Conservation (phyloP, 202 grass and related monocot genomes). For the Zoysia matrella region DNA sequence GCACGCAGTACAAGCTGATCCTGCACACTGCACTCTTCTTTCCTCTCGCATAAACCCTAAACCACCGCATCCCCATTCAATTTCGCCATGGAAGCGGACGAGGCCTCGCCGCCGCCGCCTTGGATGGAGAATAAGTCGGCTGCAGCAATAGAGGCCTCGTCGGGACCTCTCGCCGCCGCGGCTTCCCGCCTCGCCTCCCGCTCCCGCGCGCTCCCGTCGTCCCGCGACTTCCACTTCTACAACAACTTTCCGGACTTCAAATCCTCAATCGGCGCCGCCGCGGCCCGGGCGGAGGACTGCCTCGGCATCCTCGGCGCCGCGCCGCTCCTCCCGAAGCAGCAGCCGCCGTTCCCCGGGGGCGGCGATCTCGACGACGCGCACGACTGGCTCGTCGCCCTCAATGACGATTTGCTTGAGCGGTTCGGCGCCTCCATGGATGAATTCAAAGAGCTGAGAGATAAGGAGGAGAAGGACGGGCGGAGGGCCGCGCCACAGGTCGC, state of each 20-base stretch:
- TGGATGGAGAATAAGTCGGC: constrained; percentile 50
- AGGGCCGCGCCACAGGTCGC: constrained; percentile 37
- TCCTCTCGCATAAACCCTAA: constrained; percentile 49
- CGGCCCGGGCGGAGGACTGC: constrained; percentile 54
- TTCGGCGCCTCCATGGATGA: constrained; percentile 78
- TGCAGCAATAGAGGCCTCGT: constrained; percentile 50
- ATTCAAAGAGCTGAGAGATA: constrained; percentile 62
- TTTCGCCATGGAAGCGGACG: constrained; percentile 49
- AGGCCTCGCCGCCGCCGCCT: constrained; percentile 42
- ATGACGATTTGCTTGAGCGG: constrained; percentile 81
- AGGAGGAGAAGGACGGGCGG: constrained; percentile 60
- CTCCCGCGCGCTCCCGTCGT: constrained; percentile 60
- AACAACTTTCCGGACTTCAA: constrained; percentile 86
- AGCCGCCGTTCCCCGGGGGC: constrained; percentile 42
- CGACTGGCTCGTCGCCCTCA: constrained; percentile 79
- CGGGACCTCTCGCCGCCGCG: constrained; percentile 53
- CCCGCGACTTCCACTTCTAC: constrained; percentile 95
- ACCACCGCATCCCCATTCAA: constrained; percentile 38
- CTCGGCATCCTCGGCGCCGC: constrained; percentile 47
- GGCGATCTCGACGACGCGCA: constrained; percentile 82
- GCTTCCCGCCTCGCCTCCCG: constrained; percentile 54
- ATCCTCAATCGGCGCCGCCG: constrained; percentile 54
- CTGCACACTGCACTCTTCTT: background rate
- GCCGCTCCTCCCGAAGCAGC: constrained; percentile 49
- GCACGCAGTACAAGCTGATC: background rate